phyloP scores from a whole-genome alignment of 1,139 yeast genomes.

The Candida pseudoviswanathii region DNA sequence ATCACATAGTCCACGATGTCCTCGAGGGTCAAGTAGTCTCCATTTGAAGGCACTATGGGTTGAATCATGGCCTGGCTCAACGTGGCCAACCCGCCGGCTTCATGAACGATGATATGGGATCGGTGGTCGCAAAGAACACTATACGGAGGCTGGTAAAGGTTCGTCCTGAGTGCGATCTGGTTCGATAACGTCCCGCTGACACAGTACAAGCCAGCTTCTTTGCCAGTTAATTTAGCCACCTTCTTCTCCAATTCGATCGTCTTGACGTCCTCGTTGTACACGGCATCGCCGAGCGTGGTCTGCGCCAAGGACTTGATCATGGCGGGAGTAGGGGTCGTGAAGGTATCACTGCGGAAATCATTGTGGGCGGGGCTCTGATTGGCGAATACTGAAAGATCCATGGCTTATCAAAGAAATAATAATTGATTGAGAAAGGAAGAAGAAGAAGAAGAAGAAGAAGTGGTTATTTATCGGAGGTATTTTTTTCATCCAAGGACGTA shows the following conservation, averaged over 20 bases:
- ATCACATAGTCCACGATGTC: slow-evolving; percentile 40
- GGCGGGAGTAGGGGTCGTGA: slow-evolving; percentile 45
- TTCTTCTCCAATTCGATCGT: slow-evolving; percentile 37
- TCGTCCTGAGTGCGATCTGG: too few relatives aligned
- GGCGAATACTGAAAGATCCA: slow-evolving; percentile 23
- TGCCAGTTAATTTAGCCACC: slow-evolving; percentile 41
- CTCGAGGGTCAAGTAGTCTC: slow-evolving; percentile 39
- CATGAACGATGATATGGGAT: slow-evolving; percentile 42
- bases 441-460: background rate
- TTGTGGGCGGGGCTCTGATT: slow-evolving; percentile 30
- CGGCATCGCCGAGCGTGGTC: slow-evolving; percentile 45
- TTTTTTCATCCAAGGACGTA: too few relatives aligned
- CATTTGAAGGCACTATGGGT: too few relatives aligned
- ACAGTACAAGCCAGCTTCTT: slow-evolving; percentile 45
- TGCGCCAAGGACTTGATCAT: slow-evolving; percentile 35
- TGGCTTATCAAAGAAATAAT: slow-evolving; percentile 6
- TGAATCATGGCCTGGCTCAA: slow-evolving; percentile 51
- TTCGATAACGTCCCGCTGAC: slow-evolving; percentile 51
- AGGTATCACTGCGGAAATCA: slow-evolving; percentile 51
- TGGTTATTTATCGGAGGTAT: background rate
- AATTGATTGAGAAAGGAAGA: background rate
- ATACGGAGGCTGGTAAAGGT: slow-evolving; percentile 56
- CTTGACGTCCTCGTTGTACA: slow-evolving; percentile 43
- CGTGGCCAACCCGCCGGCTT: slow-evolving; percentile 50
- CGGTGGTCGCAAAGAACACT: slow-evolving; percentile 44